Evolutionary conservation across 345 rosid species (phyloP).

Genomic region (Heritiera littoralis): DNA sequence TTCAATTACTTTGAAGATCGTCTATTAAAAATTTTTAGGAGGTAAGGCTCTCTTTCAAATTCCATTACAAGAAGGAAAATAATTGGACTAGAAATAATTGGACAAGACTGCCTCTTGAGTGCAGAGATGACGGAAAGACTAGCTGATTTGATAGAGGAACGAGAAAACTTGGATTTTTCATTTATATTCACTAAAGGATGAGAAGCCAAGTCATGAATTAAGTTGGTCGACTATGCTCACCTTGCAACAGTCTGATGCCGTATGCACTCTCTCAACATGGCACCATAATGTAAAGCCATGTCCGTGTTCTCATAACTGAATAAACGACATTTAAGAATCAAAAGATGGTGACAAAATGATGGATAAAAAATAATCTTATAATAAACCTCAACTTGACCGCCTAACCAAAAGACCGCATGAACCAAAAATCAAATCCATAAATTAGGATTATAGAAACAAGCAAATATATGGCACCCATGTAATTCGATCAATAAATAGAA

Average conservation of each 20-base stretch:
- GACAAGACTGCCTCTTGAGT: not conserved
- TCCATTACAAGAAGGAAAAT: not conserved
- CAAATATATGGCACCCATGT: not conserved
- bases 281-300: conserved; percentile 98
- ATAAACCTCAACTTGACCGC: not conserved
- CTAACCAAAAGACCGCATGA: not conserved
- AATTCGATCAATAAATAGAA: not conserved
- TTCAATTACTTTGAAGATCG: not conserved
- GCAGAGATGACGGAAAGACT: not conserved
- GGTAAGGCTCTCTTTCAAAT: not conserved
- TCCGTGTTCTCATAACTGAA: conserved; percentile 75
- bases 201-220: conserved; percentile 1
- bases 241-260: conserved; percentile 94
- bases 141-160: not conserved
- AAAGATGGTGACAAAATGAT: conserved; percentile 22
- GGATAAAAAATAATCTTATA: conserved; percentile 1
- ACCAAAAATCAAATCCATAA: not conserved
- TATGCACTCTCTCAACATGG: conserved; percentile 97
- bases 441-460: not conserved
- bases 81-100: not conserved
- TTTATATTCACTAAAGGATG: not conserved
- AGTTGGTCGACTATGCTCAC: conserved; percentile 41
- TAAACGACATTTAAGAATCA: conserved; percentile 22
- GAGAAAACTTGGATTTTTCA: not conserved
- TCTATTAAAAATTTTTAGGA: not conserved